These are phyloP conservation scores for Ceratocystis harringtonii DNA, from an alignment of 2,329 filamentous ascomycete species.

Conservation along the genomic window DNA sequence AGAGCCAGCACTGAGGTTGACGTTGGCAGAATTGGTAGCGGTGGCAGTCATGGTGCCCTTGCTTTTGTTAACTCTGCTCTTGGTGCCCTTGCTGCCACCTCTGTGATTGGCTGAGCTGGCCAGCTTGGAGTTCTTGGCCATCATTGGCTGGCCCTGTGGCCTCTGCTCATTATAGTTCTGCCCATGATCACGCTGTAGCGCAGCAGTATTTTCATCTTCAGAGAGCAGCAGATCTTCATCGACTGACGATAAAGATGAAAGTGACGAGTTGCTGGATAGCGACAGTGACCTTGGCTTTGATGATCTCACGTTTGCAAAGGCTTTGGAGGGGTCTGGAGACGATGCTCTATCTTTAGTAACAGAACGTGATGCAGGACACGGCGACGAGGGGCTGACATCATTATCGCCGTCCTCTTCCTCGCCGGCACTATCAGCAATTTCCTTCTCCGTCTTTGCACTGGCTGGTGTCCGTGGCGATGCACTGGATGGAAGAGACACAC, in stretches of 20 bases:
- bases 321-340: neutral
- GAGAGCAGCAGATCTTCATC: conserved; percentile 13
- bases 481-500: neutral
- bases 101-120: conserved; percentile 11
- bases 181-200: neutral
- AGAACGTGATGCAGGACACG: neutral
- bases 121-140: conserved; percentile 7
- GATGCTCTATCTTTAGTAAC: neutral
- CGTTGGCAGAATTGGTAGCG: neutral
- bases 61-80: neutral
- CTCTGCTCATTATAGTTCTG: neutral
- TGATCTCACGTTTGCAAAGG: neutral
- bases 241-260: conserved; percentile 15
- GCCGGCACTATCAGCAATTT: neutral
- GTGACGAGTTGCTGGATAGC: conserved; percentile 15
- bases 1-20: conserved; percentile 8
- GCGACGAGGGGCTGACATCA: neutral
- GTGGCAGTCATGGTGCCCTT: neutral
- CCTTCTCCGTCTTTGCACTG: neutral
- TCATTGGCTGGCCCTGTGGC: conserved; percentile 14
- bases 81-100: conserved; percentile 8
- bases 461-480: neutral
- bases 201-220: conserved; percentile 4
- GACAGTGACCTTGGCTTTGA: conserved; percentile 6
- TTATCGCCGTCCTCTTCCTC: neutral